Evolutionary conservation across 225 moss, liverwort and hornwort genomes (phyloP).

Genomic region (Pseudoscleropodium purum): DNA sequence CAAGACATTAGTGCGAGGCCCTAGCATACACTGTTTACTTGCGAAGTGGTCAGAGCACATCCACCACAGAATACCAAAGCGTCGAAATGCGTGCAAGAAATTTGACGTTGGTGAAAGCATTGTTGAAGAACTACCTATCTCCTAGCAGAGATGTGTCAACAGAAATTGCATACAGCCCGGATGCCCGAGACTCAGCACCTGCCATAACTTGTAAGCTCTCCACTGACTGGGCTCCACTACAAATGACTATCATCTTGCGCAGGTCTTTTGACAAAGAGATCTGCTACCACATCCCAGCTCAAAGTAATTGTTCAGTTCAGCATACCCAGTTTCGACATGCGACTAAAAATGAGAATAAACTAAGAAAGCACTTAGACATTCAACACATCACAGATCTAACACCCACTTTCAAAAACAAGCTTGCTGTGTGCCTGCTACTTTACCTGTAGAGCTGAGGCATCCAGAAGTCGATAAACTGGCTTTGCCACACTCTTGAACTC

Average conservation of each 20-base stretch:
- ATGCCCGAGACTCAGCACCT: constrained; percentile 34
- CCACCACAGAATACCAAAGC: neutral
- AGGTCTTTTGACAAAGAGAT: constrained; percentile 90
- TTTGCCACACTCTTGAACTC: constrained; percentile 18
- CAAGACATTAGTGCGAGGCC: neutral
- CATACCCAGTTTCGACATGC: neutral
- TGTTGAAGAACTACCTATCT: constrained; percentile 59
- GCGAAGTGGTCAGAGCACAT: neutral
- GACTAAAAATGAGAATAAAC: neutral
- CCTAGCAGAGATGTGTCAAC: constrained; percentile 84
- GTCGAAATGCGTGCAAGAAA: neutral
- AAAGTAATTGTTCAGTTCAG: neutral
- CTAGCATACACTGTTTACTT: neutral
- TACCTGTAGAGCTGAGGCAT: constrained; percentile 73
- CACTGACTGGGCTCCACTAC: constrained; percentile 57
- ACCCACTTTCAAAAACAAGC: neutral
- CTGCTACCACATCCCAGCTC: constrained; percentile 33
- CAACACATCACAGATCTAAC: neutral
- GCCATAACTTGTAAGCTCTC: constrained; percentile 44
- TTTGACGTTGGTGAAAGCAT: constrained; percentile 5
- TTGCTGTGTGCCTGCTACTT: neutral
- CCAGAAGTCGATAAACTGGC: constrained; percentile 44
- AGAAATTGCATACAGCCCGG: constrained; percentile 80
- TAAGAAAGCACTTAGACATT: neutral
- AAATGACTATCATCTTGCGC: constrained; percentile 79